phyloP scores from a whole-genome alignment of 805 yeast genomes.

The Candida germanica region DNA sequence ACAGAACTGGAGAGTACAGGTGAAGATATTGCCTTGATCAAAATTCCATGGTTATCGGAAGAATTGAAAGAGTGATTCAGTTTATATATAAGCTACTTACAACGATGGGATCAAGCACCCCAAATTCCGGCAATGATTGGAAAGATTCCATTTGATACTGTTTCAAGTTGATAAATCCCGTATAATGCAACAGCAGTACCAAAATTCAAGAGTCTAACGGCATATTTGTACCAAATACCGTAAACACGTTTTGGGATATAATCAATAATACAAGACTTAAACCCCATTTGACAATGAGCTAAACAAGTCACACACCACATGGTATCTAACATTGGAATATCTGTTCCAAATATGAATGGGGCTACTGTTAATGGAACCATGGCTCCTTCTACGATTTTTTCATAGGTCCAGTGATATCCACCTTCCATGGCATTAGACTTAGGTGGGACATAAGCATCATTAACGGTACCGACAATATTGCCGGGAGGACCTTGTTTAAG shows the following conservation, averaged over 20 bases:
- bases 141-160: constrained; percentile 74
- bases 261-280: constrained; percentile 88
- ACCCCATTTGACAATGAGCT: constrained; percentile 81
- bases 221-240: constrained; percentile 70
- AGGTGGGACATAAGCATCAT: constrained; percentile 80
- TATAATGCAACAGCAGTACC: constrained; percentile 71
- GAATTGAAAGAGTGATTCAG: neutral
- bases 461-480: constrained; percentile 85
- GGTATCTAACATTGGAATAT: constrained; percentile 69
- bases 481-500: constrained; percentile 84
- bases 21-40: constrained; percentile 18
- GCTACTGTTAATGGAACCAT: constrained; percentile 73
- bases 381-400: constrained; percentile 64
- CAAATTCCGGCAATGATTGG: constrained; percentile 64
- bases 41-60: constrained; percentile 27
- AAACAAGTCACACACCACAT: constrained; percentile 61
- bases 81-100: neutral
- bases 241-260: constrained; percentile 86
- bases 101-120: constrained; percentile 35
- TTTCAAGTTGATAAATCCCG: constrained; percentile 81
- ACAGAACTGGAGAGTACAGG: constrained; percentile 4
- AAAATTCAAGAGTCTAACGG: constrained; percentile 62
- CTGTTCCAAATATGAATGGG: constrained; percentile 76
- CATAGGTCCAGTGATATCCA: constrained; percentile 91
- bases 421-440: constrained; percentile 65